These are phyloP conservation scores for Sordariomycetes sp. DNA, from an alignment of 2,329 filamentous ascomycete genomes.

Conservation along the genomic window DNA sequence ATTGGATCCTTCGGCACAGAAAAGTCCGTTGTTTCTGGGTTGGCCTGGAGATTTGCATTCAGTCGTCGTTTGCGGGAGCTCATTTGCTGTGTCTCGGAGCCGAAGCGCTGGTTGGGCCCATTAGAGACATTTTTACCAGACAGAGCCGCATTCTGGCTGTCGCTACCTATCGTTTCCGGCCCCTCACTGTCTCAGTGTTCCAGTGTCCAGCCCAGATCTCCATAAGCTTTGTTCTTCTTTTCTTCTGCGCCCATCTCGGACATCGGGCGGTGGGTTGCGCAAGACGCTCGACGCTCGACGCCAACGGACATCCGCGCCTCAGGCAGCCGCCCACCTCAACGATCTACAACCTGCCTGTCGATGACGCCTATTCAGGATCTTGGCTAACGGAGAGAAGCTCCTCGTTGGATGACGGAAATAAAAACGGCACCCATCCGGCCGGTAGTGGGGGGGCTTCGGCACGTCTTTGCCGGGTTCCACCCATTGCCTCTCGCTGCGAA, in stretches of 20 bases:
- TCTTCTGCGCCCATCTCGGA: neutral
- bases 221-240: neutral
- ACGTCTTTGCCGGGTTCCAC: slow-evolving; percentile 26
- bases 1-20: neutral
- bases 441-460: neutral
- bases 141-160: neutral
- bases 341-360: neutral
- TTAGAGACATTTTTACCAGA: neutral
- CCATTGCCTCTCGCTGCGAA: slow-evolving; percentile 70
- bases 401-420: neutral
- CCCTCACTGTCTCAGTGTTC: neutral
- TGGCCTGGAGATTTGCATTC: too few relatives aligned
- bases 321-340: neutral
- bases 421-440: neutral
- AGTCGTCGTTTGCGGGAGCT: too few relatives aligned
- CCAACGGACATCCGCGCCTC: neutral
- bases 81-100: neutral
- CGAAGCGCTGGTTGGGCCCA: neutral
- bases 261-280: neutral
- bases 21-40: too few relatives aligned
- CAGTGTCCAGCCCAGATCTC: neutral
- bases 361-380: neutral
- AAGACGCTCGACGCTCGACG: neutral
- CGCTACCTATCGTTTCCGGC: neutral
- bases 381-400: neutral